Evolutionary conservation across 306 rosid species (phyloP).

Genomic region (Clitoria ternatea): DNA sequence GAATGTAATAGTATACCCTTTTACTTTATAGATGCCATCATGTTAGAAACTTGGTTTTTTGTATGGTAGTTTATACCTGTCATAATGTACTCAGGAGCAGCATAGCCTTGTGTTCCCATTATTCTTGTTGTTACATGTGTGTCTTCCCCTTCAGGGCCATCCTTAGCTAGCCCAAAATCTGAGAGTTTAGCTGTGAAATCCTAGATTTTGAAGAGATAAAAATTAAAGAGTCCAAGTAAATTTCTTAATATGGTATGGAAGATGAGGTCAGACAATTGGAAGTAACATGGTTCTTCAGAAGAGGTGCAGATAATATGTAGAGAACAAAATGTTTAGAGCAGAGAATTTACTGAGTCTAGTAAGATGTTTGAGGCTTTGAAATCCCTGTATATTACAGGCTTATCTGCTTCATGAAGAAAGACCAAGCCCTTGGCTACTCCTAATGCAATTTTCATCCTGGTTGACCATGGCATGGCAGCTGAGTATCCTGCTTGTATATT

Average conservation of each 20-base stretch:
- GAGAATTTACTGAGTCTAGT: constrained; percentile 60
- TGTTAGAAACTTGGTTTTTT: background rate
- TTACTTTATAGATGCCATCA: background rate
- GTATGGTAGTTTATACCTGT: constrained; percentile 41
- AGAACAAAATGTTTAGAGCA: background rate
- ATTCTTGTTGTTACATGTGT: constrained; percentile 55
- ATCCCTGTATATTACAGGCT: constrained; percentile 78
- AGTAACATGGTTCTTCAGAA: background rate
- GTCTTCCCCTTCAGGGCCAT: constrained; percentile 75
- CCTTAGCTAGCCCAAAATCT: constrained; percentile 80
- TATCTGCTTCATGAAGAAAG: constrained; percentile 74
- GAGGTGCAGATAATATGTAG: background rate
- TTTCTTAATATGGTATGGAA: background rate
- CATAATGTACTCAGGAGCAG: constrained; percentile 61
- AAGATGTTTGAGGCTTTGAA: constrained; percentile 84
- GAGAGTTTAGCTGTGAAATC: constrained; percentile 75
- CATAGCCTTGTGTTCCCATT: constrained; percentile 77
- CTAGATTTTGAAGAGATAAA: constrained; percentile 24
- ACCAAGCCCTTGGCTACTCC: constrained; percentile 74
- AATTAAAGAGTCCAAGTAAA: background rate
- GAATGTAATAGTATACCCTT: background rate
- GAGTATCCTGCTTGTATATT: constrained; percentile 46
- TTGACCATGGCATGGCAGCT: constrained; percentile 72
- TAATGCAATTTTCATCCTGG: constrained; percentile 68
- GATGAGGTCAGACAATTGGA: background rate